Evolutionary conservation across 1,284 basidiomycete genomes (phyloP), one percentile per base, ranked within the genome.

Genomic region (Inonotus obliquus): DNA sequence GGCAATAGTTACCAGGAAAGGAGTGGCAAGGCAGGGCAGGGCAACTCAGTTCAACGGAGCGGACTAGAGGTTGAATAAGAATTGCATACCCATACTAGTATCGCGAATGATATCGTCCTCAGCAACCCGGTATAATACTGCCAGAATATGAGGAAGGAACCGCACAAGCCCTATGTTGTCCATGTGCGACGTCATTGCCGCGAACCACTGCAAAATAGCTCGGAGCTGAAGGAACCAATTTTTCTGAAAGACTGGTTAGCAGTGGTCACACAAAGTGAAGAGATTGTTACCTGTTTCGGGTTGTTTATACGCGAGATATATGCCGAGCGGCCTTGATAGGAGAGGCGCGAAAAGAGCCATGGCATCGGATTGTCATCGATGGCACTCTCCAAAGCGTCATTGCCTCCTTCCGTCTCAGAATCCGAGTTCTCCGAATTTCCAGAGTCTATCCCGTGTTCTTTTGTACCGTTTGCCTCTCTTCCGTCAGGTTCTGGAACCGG

Each of bases 311-410:
- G 79, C 2, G 81, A 79, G 49, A 91, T 87, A 68, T 89, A 83
- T 3, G 87, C 86, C 6, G 87, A 88, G 19, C 85, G 82, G 14
- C 90, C 85, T 71, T 96, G 89, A 75, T 92, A 96, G 0, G 96
- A 98, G 48, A 98, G 78, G 67, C 92, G 91, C 19, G 94, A 94
- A 79, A 98, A 98, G 45, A 98, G 75, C 94, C 96, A 98, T 0
- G 91, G 84, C 1, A 98, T 77, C 0, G 88, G 89, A 67, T 90
- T 85, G 6, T 73, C 72, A n/a, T 69, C 65, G 23, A 66, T 72
- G 54, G 67, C 64, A 19, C 69, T 70, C 17, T 68, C 73, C 21
- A 69, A 72, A 14, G 73, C 69, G 11, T 71, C 74, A 9, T 74
- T 74, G 37, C 74, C 70, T n/a, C 66, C 66, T 21, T 66, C 70